Evolutionary conservation across 176 grass and related monocot species (phyloP), one percentile per base, ranked within the genome.

Genomic region (Neostapfia colusana): DNA sequence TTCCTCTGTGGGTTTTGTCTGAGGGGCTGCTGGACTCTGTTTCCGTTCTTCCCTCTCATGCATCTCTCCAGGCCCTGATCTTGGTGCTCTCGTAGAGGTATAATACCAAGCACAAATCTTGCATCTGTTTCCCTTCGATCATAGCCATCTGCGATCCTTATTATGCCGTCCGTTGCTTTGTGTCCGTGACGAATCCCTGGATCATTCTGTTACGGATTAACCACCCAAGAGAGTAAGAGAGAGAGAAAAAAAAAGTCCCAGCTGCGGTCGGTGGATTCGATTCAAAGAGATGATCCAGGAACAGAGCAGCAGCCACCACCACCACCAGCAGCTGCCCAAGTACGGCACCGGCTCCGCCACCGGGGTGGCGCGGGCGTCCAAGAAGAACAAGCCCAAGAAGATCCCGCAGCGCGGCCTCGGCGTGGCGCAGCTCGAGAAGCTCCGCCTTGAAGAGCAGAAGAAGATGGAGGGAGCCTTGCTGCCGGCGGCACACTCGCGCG

Each of bases 391-490:
- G 54, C 41, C 72, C 35, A 93, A 90, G 79, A 93, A 93, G 80
- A 63, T 88, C 25, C 91, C 91, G 39, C 91, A 93, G 82, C 84
- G 91, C 9, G 91, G 91, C 65, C 85, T 93, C 45, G 88, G 91
- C n/a, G 91, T 93, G 16, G 91, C 91, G 67, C 91, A 90, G 77
- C 85, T 93, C 70, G 91, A 93, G 91, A 93, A 87, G 79, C 83
- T 93, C 49, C 88, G 91, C 38, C 75, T 93, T 48, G 91, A 93
- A 76, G 91, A 90, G 82, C 91, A 90, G 88, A 82, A 89, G 57
- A 93, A 93, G 70, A 79, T 79, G 71, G 79, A 79, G 21, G 66
- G 49, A 6, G 51, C 49, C 15, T 28, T 12, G 4, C 18, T 68
- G 27, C 31, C 56, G n/a, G 6, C 72, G 63, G 53, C 85, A 34